Base-by-base conservation (phyloP, 2,329 filamentous ascomycete species). In the Cladophialophora psammophila region DNA sequence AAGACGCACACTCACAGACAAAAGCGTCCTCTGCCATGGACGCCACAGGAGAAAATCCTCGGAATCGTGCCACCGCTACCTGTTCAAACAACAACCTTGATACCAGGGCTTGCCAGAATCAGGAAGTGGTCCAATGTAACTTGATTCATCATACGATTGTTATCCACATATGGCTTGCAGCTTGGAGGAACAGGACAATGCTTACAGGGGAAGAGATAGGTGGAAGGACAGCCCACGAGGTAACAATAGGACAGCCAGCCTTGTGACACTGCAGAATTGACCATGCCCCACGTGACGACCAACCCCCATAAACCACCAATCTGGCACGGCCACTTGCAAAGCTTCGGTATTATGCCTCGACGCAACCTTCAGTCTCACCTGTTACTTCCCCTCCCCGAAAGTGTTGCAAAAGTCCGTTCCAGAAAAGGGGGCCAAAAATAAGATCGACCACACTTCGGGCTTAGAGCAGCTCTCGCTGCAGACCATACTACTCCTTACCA, bases 201-300 rank as follows among this genome's bases (percentile, higher is more conserved):
- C 57, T 40, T 12, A 60, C 38, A 4, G 9, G 31, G 38, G 56
- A 9, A 9, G 32, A 32, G 36, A 48, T 3, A 34, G n/a, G 15
- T 12, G 53, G 18, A 56, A 38, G 31, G 20, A 9, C 26, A 9
- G 32, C 15, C 31, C 13, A n/a, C 13, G 15, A 54, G 6, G 13
- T 15, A 13, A 9, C 26, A 36, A 36, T 26, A 35, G 53, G 20
- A 34, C 31, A 26, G 36, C 42, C 18, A 60, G 57, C 38, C 57
- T 50, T 50, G 45, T 60, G 57, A 36, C 31, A 32, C 9, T 13
- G 10, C 57, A 20, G 57, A 50, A 15, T 60, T 50, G 40, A 36
- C 20, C 56, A 50, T 45, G 40, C 13, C 36, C 42, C 57, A 60
- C 40, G 57, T 60, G 57, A 60, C 18, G 40, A 42, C 12, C 4